Percentiles rank a stretch among this genome's conserved stretches.
Evolutionary conservation across 306 rosid genomes (phyloP).

Genomic region (Myrica gale): DNA sequence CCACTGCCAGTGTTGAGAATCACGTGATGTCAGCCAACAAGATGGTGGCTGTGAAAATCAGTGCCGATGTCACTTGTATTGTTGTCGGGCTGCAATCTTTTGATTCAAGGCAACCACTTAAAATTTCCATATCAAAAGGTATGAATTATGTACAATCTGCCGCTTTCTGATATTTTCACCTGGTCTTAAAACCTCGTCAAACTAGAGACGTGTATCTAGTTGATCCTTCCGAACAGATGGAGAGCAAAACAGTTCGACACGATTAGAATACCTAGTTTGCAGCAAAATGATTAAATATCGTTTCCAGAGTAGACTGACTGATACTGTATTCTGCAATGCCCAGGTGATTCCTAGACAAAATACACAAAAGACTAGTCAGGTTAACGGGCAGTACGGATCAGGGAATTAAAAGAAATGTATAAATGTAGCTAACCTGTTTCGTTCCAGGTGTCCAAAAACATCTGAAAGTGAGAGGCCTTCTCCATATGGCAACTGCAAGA

Average conservation of each 20-base stretch:
- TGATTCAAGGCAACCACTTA: background rate
- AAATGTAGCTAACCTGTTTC: slow-evolving; percentile 52
- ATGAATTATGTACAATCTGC: slow-evolving; percentile 1
- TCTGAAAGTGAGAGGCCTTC: slow-evolving; percentile 79
- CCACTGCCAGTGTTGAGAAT: background rate
- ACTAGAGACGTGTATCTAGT: background rate
- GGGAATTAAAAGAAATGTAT: slow-evolving; percentile 9
- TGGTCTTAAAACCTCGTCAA: slow-evolving; percentile 13
- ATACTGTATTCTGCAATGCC: slow-evolving; percentile 92
- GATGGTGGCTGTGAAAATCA: background rate
- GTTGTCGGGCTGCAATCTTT: background rate
- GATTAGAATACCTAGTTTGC: slow-evolving; percentile 41
- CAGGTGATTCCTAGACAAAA: slow-evolving; percentile 49
- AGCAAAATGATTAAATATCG: slow-evolving; percentile 92
- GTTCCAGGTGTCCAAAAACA: slow-evolving; percentile 83
- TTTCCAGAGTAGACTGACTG: slow-evolving; percentile 87
- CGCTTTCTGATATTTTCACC: slow-evolving; percentile 20
- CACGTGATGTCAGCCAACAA: background rate
- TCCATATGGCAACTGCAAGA: slow-evolving; percentile 64
- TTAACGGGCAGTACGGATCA: slow-evolving; percentile 14
- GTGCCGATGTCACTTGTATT: background rate
- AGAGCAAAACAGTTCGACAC: slow-evolving; percentile 8
- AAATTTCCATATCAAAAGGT: background rate
- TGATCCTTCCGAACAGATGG: slow-evolving; percentile 4
- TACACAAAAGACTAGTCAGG: slow-evolving; percentile 24